A percentile compares a stretch with the other conserved stretches of the same genome.
These are phyloP conservation scores for Linum tenue DNA, from an alignment of 345 rosid species.

Conservation along the genomic window DNA sequence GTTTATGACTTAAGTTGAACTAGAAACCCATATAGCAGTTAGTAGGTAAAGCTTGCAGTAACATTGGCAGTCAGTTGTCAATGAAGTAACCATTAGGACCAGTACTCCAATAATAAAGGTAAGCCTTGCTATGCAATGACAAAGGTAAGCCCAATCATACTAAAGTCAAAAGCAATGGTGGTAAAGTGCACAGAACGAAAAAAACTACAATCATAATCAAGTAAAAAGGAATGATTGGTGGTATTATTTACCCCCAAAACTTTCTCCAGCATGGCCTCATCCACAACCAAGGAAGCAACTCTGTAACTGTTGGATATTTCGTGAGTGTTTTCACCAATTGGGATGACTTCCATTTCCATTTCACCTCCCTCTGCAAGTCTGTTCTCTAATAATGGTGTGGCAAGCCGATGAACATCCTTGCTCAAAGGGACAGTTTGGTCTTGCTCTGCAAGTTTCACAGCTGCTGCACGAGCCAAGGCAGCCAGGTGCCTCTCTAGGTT, in stretches of 20 bases:
- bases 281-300: constrained; percentile 65
- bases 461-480: constrained; percentile 97
- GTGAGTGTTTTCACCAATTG: constrained; percentile 72
- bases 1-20: too few species aligned
- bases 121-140: too few species aligned
- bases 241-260: constrained; percentile 67
- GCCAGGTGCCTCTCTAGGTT: constrained; percentile 85
- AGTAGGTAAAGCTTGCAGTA: too few species aligned
- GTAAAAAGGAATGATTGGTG: not conserved
- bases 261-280: constrained; percentile 87
- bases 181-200: too few species aligned
- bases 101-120: too few species aligned
- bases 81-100: too few species aligned
- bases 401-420: constrained; percentile 63
- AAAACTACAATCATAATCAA: constrained; percentile 1
- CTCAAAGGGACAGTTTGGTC: constrained; percentile 66
- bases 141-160: too few species aligned
- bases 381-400: constrained; percentile 71
- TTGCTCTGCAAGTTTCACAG: constrained; percentile 81
- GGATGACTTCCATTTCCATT: constrained; percentile 97
- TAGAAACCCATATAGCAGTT: too few species aligned
- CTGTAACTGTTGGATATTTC: constrained; percentile 62
- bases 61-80: too few species aligned
- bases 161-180: not conserved
- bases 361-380: constrained; percentile 87